These are phyloP conservation scores for Naganishia randhawae DNA, from an alignment of 768 basidiomycete species.

Conservation along the genomic window DNA sequence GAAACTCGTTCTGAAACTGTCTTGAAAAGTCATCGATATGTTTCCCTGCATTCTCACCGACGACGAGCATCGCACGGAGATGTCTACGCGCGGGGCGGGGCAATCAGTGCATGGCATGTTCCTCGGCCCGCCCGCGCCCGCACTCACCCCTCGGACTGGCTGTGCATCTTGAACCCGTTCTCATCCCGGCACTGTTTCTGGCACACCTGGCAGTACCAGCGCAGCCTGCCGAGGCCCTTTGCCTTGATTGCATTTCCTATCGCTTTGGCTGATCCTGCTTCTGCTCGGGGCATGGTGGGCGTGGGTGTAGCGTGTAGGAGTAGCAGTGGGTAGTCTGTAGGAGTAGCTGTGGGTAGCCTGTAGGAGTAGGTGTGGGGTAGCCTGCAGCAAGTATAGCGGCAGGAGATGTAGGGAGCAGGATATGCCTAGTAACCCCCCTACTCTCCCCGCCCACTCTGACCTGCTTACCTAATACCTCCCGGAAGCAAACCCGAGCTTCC, in stretches of 20 bases:
- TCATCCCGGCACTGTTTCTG: conserved; percentile 96
- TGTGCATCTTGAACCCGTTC: conserved; percentile 98
- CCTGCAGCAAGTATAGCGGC: not conserved
- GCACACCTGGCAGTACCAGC: conserved; percentile 99
- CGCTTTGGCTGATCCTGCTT: conserved; percentile 50
- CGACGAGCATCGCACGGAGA: conserved; percentile 92
- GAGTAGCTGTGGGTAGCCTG: not conserved
- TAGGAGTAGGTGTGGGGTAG: not conserved
- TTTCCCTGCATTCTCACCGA: conserved; percentile 86
- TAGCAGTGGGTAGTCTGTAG: not conserved
- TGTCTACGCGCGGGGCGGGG: conserved; percentile 56
- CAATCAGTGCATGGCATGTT: not conserved
- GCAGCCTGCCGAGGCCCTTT: conserved; percentile 83
- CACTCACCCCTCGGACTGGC: conserved; percentile 52
- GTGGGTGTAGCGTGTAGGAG: not conserved
- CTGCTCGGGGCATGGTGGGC: conserved; percentile 48
- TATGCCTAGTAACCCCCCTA: no score
- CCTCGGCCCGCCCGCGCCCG: no score
- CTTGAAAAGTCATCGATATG: conserved; percentile 86
- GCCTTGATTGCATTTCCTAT: conserved; percentile 86
- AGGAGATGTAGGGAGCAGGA: not conserved
- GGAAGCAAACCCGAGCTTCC: not conserved
- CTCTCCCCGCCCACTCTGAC: not conserved
- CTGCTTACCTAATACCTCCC: not conserved
- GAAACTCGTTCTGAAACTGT: conserved; percentile 87